phyloP scores from a whole-genome alignment of 2,329 filamentous ascomycete species.

The Colletotrichum falcatum region DNA sequence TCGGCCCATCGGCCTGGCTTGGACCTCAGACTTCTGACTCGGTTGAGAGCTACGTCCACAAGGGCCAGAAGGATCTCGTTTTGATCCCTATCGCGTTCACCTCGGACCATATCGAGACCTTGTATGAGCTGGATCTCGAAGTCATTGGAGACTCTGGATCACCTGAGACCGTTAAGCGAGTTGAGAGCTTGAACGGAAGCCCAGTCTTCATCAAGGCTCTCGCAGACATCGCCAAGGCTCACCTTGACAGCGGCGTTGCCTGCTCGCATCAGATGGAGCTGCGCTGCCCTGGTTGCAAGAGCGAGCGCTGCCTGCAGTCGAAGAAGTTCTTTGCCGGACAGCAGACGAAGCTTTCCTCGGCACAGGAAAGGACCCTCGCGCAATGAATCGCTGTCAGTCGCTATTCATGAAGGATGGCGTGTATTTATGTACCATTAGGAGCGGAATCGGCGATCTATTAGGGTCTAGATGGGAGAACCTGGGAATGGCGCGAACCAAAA shows the following conservation, averaged over 20 bases:
- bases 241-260: constrained; percentile 75
- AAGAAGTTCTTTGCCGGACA: constrained; percentile 73
- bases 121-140: constrained; percentile 94
- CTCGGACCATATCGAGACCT: constrained; percentile 97
- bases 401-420: background rate
- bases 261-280: constrained; percentile 90
- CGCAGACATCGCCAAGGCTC: constrained; percentile 85
- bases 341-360: constrained; percentile 23
- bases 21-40: constrained; percentile 92
- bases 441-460: constrained; percentile 24
- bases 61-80: constrained; percentile 90
- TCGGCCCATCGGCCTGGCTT: constrained; percentile 94
- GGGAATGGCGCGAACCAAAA: constrained; percentile 13
- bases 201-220: constrained; percentile 91
- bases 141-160: constrained; percentile 90
- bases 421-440: constrained; percentile 34
- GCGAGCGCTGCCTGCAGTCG: constrained; percentile 84
- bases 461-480: constrained; percentile 11
- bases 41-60: constrained; percentile 88
- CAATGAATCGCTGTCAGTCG: background rate
- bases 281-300: constrained; percentile 93
- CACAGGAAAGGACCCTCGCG: constrained; percentile 25
- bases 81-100: constrained; percentile 97
- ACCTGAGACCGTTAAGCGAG: constrained; percentile 84
- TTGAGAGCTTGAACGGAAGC: constrained; percentile 91